Evolutionary conservation across 768 basidiomycete genomes (phyloP).

Genomic region (Tephrocybe sp.): DNA sequence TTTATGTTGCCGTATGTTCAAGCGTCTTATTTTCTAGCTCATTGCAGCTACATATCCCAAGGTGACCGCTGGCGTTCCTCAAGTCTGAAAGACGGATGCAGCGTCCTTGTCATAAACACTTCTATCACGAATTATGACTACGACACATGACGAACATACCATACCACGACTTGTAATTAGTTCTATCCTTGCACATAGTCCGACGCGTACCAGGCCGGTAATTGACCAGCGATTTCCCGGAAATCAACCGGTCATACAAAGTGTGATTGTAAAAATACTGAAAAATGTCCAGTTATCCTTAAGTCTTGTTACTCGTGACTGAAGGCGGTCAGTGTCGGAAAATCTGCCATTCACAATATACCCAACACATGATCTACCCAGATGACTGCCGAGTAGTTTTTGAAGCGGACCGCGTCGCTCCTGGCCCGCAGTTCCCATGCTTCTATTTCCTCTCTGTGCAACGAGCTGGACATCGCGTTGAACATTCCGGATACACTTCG

Average conservation of each 20-base stretch:
- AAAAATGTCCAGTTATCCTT: too few relatives aligned
- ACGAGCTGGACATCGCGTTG: neutral
- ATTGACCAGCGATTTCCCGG: too few relatives aligned
- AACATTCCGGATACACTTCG: conserved; percentile 15
- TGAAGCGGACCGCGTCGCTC: conserved; percentile 9
- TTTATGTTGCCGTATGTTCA: conserved; percentile 3
- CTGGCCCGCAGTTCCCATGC: neutral
- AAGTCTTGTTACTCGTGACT: too few relatives aligned
- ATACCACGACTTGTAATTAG: neutral
- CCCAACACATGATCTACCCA: conserved; percentile 12
- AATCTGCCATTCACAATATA: too few relatives aligned
- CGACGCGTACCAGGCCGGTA: too few relatives aligned
- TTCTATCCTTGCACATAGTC: too few relatives aligned
- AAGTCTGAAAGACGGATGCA: conserved; percentile 1
- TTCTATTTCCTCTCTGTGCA: neutral
- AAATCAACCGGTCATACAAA: too few relatives aligned
- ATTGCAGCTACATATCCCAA: conserved; percentile 67
- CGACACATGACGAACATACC: neutral
- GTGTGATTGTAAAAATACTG: too few relatives aligned
- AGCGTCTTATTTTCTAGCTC: conserved; percentile 34
- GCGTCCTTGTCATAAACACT: neutral
- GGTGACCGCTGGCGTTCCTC: conserved; percentile 59
- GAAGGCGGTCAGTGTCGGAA: too few relatives aligned
- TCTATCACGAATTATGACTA: neutral
- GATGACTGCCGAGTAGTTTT: conserved; percentile 5